Evolutionary conservation across 2,329 filamentous ascomycete genomes (phyloP), one percentile per base, ranked within the genome.

Genomic region (Fusarium chuoi): DNA sequence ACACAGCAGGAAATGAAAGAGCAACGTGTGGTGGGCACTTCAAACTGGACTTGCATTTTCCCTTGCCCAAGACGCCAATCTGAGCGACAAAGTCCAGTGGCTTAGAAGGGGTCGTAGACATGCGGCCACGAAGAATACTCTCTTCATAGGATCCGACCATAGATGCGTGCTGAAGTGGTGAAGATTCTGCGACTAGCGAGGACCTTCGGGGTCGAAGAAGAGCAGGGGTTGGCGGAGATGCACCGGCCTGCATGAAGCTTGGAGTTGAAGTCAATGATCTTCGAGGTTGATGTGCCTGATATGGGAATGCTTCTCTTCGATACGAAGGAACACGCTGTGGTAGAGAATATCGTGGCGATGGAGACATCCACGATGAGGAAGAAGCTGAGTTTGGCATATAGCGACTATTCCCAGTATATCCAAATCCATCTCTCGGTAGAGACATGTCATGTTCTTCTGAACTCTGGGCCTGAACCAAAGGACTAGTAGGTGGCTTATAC

Each of bases 101-200:
- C 74, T 94, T 95, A 2, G 96, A 98, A 1, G 96, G 96, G 5
- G 92, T 96, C 4, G 95, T 98, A 35, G 96, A 98, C 96, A 99
- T 99, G 71, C 96, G 91, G 44, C 96, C 96, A 52, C 94, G 91
- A 5, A 99, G 85, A 68, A 99, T 98, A 35, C 95, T 98, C 83
- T 99, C 96, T 82, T 99, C 96, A 77, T 98, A 99, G 4, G 96
- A 98, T 5, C 96, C 96, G 5, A 98, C 96, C 93, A 99, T 97
- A 7, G 95, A 95, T 14, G 96, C 95, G 82, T 97, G 94, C 64
- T 96, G 93, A 35, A 96, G 85, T 8, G 94, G 92, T 6, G 94
- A 94, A 6, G 87, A 84, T 51, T 98, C 95, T 1, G 92, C 91
- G 22, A 89, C 88, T 51, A 94, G 85, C 0, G 95, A 98, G 1